A percentile compares a stretch with the other conserved stretches of the same genome.
These are phyloP conservation scores for Collybia nuda DNA, from an alignment of 768 basidiomycete genomes.

Conservation along the genomic window DNA sequence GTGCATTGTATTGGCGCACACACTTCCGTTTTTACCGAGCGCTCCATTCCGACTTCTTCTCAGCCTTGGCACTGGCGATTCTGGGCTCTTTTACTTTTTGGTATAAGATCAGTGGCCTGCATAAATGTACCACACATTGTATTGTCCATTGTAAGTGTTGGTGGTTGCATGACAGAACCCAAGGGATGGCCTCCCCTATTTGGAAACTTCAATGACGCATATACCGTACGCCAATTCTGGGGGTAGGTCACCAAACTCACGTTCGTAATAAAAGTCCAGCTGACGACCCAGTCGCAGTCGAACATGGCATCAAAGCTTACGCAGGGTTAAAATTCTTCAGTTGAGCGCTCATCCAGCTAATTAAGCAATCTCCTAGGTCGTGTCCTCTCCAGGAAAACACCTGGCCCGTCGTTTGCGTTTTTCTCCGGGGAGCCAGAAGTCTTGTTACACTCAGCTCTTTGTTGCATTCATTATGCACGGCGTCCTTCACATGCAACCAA, in stretches of 20 bases:
- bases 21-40: neutral
- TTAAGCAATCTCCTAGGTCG: slow-evolving; percentile 13
- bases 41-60: neutral
- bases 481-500: slow-evolving; percentile 21
- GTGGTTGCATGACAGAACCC: slow-evolving; percentile 13
- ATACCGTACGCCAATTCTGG: slow-evolving; percentile 31
- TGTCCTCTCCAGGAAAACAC: slow-evolving; percentile 24
- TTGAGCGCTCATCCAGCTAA: neutral
- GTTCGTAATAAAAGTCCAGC: too few relatives aligned
- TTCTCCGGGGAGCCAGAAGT: slow-evolving; percentile 19
- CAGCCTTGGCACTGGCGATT: slow-evolving; percentile 1
- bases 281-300: slow-evolving; percentile 13
- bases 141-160: slow-evolving; percentile 7
- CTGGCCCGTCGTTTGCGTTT: slow-evolving; percentile 20
- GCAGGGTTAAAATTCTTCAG: slow-evolving; percentile 8
- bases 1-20: neutral
- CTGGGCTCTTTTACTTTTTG: neutral
- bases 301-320: slow-evolving; percentile 37
- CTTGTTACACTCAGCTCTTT: slow-evolving; percentile 31
- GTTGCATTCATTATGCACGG: slow-evolving; percentile 33
- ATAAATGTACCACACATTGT: neutral
- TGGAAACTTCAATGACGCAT: slow-evolving; percentile 24
- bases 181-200: slow-evolving; percentile 26
- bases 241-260: slow-evolving; percentile 16
- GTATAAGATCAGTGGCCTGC: neutral